Conservation (phyloP, 331 rosid genomes). For the Prunus yedoensis region DNA sequence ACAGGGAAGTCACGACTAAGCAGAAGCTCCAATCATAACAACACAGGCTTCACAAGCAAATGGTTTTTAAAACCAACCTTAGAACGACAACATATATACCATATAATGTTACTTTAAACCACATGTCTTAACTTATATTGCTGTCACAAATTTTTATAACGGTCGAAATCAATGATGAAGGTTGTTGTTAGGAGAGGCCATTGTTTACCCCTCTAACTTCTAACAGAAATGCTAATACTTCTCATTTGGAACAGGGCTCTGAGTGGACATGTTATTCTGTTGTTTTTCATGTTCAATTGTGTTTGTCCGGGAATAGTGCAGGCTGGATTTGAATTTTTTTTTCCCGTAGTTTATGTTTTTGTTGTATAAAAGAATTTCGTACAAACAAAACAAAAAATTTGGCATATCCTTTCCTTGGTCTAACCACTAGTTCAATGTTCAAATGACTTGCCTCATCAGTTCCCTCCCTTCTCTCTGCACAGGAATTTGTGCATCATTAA, state of each 20-base stretch:
- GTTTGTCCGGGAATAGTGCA: conserved; percentile 6
- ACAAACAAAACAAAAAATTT: too few species aligned
- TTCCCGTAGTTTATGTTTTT: too few species aligned
- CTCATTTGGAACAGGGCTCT: not conserved
- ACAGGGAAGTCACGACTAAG: not conserved
- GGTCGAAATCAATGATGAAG: not conserved
- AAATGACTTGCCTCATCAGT: too few species aligned
- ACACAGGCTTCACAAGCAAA: not conserved
- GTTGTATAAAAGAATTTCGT: too few species aligned
- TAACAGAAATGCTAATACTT: too few species aligned
- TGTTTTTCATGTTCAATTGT: not conserved
- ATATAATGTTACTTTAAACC: not conserved
- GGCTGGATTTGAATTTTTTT: not conserved
- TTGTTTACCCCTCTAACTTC: not conserved
- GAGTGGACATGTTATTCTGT: not conserved
- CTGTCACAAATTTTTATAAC: too few species aligned
- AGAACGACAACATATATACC: not conserved
- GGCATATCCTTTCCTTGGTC: too few species aligned
- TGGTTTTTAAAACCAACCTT: not conserved
- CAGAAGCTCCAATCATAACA: not conserved
- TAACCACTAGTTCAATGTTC: too few species aligned
- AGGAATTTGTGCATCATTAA: too few species aligned
- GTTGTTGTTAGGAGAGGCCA: not conserved
- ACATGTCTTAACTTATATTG: not conserved
- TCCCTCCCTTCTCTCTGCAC: too few species aligned